A percentile compares a stretch with the other conserved stretches of the same genome.
Evolutionary conservation across 164 flowering plant species (phyloP).

Genomic region (Vitis rupestris): DNA sequence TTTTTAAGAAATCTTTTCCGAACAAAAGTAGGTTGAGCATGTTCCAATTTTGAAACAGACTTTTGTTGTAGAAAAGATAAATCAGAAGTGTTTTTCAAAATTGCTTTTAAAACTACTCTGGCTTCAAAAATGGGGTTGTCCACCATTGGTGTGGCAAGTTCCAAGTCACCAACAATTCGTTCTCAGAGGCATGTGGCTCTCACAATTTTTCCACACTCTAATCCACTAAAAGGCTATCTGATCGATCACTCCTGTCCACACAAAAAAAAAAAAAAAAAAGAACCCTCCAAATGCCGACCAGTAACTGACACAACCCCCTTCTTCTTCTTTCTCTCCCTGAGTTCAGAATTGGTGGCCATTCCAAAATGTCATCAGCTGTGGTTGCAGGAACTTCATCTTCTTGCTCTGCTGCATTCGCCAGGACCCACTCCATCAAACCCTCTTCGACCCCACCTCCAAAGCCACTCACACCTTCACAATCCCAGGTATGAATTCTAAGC

Average conservation of each 20-base stretch:
- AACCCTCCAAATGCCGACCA: background rate
- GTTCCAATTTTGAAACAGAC: too few species aligned
- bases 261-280: too few species aligned
- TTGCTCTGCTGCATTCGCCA: conserved; percentile 34
- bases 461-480: conserved; percentile 16
- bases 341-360: background rate
- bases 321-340: background rate
- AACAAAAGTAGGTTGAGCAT: too few species aligned
- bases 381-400: conserved; percentile 51
- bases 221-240: conserved; percentile 28
- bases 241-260: background rate
- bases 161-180: background rate
- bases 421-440: conserved; percentile 22
- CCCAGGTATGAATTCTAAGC: conserved; percentile 29
- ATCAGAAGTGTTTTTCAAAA: too few species aligned
- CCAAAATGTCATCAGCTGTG: conserved; percentile 39
- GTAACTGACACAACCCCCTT: background rate
- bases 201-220: background rate
- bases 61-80: too few species aligned
- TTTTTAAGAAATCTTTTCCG: too few species aligned
- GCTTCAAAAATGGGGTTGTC: background rate
- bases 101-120: background rate
- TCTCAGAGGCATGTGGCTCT: conserved; percentile 3
- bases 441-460: conserved; percentile 12
- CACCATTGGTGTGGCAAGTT: background rate